These are phyloP conservation scores for Candida arabinofermentans DNA, from an alignment of 805 yeast species.

Conservation along the genomic window DNA sequence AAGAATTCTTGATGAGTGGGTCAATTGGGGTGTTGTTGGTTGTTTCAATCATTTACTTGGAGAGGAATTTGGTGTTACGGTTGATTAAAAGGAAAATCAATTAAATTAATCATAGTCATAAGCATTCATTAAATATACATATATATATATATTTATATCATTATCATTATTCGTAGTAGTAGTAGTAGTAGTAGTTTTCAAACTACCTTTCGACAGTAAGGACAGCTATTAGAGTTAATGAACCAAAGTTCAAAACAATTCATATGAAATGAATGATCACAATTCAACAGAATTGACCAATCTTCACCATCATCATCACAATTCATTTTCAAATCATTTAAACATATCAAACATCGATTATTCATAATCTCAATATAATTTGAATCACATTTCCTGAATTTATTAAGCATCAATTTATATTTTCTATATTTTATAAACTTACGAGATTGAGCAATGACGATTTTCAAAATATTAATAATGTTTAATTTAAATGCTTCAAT, in stretches of 20 bases:
- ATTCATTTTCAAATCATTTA: slow-evolving; percentile 8
- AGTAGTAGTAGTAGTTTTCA: too few relatives aligned
- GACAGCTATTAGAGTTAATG: slow-evolving; percentile 36
- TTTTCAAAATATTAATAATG: slow-evolving; percentile 8
- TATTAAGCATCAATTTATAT: slow-evolving; percentile 9
- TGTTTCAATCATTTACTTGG: slow-evolving; percentile 33
- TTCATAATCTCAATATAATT: slow-evolving; percentile 10
- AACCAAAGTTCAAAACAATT: slow-evolving; percentile 39
- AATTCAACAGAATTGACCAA: slow-evolving; percentile 22
- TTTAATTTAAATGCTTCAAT: slow-evolving; percentile 6
- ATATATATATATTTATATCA: not conserved
- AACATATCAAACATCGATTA: slow-evolving; percentile 15
- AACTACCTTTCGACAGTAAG: slow-evolving; percentile 34
- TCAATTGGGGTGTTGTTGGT: slow-evolving; percentile 36
- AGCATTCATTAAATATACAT: not conserved
- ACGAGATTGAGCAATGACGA: slow-evolving; percentile 11
- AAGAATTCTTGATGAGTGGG: slow-evolving; percentile 40
- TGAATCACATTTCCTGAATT: slow-evolving; percentile 7
- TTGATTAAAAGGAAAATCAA: not conserved
- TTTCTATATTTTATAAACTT: slow-evolving; percentile 13
- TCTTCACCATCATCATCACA: not conserved
- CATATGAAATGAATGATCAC: slow-evolving; percentile 38
- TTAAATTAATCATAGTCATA: not conserved
- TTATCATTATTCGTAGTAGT: too few relatives aligned
- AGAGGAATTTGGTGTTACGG: slow-evolving; percentile 33